Conservation (phyloP, 2,329 filamentous ascomycete genomes). For the Aspergillus jensenii region DNA sequence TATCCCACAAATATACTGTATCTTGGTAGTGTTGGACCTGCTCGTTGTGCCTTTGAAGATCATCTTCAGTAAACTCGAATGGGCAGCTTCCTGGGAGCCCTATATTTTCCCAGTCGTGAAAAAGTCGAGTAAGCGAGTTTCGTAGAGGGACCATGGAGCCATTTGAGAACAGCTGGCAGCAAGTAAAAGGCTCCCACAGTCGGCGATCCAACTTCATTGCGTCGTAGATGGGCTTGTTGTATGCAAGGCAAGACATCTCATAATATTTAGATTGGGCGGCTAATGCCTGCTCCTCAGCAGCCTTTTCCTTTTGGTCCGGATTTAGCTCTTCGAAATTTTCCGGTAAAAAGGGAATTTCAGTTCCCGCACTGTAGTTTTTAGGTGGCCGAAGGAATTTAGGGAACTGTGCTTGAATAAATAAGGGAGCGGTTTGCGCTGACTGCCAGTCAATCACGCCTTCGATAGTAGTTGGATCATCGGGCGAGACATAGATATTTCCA, state of each 20-base stretch:
- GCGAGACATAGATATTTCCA: slow-evolving; percentile 25
- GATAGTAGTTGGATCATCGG: slow-evolving; percentile 20
- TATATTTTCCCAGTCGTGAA: slow-evolving; percentile 16
- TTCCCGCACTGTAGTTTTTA: slow-evolving; percentile 18
- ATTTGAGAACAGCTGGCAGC: slow-evolving; percentile 16
- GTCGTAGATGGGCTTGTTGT: slow-evolving; percentile 20
- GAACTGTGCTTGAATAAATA: slow-evolving; percentile 24
- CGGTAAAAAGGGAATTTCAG: slow-evolving; percentile 17
- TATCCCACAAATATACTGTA: slow-evolving; percentile 19
- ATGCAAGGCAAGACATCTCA: slow-evolving; percentile 20
- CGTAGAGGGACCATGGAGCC: slow-evolving; percentile 19
- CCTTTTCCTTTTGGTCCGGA: slow-evolving; percentile 13
- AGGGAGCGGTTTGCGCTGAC: slow-evolving; percentile 19
- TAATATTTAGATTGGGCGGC: slow-evolving; percentile 25
- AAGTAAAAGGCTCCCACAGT: slow-evolving; percentile 24
- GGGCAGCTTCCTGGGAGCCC: slow-evolving; percentile 19
- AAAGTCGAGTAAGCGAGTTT: slow-evolving; percentile 17
- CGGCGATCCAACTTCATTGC: slow-evolving; percentile 21
- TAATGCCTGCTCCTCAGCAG: slow-evolving; percentile 5
- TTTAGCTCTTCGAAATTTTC: slow-evolving; percentile 16
- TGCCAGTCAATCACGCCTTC: slow-evolving; percentile 29
- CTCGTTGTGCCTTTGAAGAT: slow-evolving; percentile 14
- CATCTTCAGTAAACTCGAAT: slow-evolving; percentile 16
- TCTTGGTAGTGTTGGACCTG: slow-evolving; percentile 22
- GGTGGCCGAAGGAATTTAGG: slow-evolving; percentile 21